These are phyloP conservation scores for Arachis monticola DNA, from an alignment of 331 rosid species.

Conservation along the genomic window DNA sequence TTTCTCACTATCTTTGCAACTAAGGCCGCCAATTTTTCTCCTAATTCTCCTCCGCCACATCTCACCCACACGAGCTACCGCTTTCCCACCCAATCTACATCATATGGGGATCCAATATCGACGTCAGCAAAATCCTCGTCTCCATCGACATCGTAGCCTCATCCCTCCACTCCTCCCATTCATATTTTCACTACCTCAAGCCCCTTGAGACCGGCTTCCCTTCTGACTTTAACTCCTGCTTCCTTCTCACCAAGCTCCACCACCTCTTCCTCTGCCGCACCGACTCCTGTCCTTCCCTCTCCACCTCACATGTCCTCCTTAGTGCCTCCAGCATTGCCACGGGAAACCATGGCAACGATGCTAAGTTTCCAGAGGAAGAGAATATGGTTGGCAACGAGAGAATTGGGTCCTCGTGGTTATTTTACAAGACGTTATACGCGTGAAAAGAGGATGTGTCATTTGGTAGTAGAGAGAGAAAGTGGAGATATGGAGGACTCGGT, in stretches of 20 bases:
- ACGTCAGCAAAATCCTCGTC: constrained; percentile 90
- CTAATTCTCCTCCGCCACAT: constrained; percentile 38
- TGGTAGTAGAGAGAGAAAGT: constrained; percentile 82
- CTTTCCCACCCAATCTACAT: constrained; percentile 81
- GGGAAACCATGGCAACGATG: background rate
- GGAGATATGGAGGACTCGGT: constrained; percentile 62
- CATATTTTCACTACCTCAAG: constrained; percentile 73
- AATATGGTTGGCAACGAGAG: constrained; percentile 2
- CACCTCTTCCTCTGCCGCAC: too few species aligned
- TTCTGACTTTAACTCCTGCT: constrained; percentile 83
- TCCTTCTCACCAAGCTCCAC: constrained; percentile 64
- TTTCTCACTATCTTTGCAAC: constrained; percentile 28
- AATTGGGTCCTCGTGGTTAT: constrained; percentile 46
- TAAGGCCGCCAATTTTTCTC: constrained; percentile 32
- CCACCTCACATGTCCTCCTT: too few species aligned
- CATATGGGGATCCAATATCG: constrained; percentile 89
- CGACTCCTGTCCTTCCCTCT: too few species aligned
- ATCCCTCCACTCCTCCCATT: constrained; percentile 46
- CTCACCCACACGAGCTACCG: constrained; percentile 49
- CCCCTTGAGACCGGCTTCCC: constrained; percentile 95
- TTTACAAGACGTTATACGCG: constrained; percentile 84
- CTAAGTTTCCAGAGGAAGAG: background rate
- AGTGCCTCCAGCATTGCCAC: constrained; percentile 55
- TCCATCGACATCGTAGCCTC: constrained; percentile 86
- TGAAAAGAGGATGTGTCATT: constrained; percentile 85